These are phyloP conservation scores for Dictyophora rubrovolvata DNA, from an alignment of 768 basidiomycete genomes.

Conservation along the genomic window DNA sequence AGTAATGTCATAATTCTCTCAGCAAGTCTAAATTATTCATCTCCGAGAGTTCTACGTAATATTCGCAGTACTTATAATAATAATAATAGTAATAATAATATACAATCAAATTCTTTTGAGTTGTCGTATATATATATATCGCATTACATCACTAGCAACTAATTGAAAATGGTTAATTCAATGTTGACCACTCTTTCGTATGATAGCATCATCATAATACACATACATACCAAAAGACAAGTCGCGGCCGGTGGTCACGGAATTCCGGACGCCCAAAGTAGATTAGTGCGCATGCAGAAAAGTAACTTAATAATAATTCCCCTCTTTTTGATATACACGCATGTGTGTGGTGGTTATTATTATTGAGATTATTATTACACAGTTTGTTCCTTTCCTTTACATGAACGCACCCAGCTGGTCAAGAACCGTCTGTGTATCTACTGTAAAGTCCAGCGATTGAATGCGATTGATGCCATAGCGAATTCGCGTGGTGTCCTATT, in stretches of 20 bases:
- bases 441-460: constrained; percentile 41
- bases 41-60: not conserved
- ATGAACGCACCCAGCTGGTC: constrained; percentile 2
- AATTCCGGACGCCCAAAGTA: not conserved
- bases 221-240: not conserved
- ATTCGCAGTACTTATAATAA: too few relatives aligned
- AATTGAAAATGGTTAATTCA: too few relatives aligned
- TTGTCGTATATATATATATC: not conserved
- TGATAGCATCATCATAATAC: not conserved
- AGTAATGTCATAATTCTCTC: not conserved
- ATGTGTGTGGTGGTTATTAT: too few relatives aligned
- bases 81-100: not conserved
- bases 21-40: not conserved
- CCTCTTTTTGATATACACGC: too few relatives aligned
- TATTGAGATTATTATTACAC: not conserved
- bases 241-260: not conserved
- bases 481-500: constrained; percentile 69
- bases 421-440: constrained; percentile 1
- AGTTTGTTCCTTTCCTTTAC: not conserved
- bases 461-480: constrained; percentile 75
- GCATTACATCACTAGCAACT: not conserved
- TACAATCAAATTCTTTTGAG: not conserved
- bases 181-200: not conserved
- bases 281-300: not conserved
- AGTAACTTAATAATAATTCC: too few relatives aligned